These are phyloP conservation scores for Colletotrichum tabaci DNA, from an alignment of 2,329 filamentous ascomycete species.

Conservation along the genomic window DNA sequence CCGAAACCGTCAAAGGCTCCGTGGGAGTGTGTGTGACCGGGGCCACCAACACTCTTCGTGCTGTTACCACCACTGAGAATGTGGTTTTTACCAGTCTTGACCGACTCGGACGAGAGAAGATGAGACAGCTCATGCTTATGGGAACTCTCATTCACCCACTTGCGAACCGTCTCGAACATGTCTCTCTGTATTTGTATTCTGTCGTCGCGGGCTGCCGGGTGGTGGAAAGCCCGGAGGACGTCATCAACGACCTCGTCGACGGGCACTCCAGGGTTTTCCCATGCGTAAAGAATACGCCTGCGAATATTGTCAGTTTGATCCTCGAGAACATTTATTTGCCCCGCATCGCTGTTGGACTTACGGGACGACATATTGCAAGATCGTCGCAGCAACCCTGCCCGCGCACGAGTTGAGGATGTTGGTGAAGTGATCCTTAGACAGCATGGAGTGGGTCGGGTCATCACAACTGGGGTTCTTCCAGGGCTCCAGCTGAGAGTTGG, in stretches of 20 bases:
- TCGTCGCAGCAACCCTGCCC: constrained; percentile 79
- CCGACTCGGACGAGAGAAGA: constrained; percentile 86
- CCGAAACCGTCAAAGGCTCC: constrained; percentile 57
- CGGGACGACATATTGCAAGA: constrained; percentile 90
- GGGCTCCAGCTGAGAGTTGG: constrained; percentile 82
- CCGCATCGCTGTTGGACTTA: constrained; percentile 55
- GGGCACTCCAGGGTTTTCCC: constrained; percentile 88
- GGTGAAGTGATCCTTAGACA: constrained; percentile 88
- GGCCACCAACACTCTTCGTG: constrained; percentile 53
- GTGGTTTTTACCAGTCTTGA: constrained; percentile 88
- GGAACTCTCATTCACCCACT: constrained; percentile 81
- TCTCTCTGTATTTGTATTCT: constrained; percentile 83
- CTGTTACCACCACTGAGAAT: constrained; percentile 56
- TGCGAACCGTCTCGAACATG: constrained; percentile 90
- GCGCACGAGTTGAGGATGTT: constrained; percentile 84
- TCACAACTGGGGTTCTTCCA: constrained; percentile 84
- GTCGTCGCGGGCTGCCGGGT: constrained; percentile 85
- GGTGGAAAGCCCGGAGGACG: constrained; percentile 87
- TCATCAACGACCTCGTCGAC: constrained; percentile 89
- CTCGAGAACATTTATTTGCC: neutral
- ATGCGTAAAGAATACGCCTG: constrained; percentile 88
- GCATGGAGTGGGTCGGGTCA: constrained; percentile 86
- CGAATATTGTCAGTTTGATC: constrained; percentile 44
- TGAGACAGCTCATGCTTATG: constrained; percentile 79
- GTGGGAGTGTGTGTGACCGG: constrained; percentile 58